These are phyloP conservation scores for Erysiphe pulchra DNA, from an alignment of 2,329 filamentous ascomycete species.

Conservation along the genomic window DNA sequence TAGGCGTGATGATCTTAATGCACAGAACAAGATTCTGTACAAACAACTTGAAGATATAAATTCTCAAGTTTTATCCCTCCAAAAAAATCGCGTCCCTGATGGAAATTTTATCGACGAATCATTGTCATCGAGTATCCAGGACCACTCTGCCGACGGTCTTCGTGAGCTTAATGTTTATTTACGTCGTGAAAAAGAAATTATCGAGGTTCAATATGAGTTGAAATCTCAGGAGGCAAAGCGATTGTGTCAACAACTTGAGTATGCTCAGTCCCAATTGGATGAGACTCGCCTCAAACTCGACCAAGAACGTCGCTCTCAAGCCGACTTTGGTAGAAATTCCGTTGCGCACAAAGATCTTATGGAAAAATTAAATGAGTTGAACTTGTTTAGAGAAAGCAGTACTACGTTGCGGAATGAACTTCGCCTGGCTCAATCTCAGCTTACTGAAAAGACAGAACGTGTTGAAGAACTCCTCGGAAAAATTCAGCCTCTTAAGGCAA, in stretches of 20 bases:
- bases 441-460: constrained; percentile 48
- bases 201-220: constrained; percentile 86
- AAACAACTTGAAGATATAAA: constrained; percentile 68
- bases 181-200: constrained; percentile 86
- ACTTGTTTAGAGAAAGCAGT: constrained; percentile 85
- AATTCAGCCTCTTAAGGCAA: constrained; percentile 60
- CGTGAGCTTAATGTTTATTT: constrained; percentile 82
- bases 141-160: constrained; percentile 44
- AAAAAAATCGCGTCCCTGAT: constrained; percentile 40
- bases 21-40: constrained; percentile 78
- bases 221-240: constrained; percentile 72
- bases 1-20: constrained; percentile 58
- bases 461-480: constrained; percentile 49
- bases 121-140: constrained; percentile 19
- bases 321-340: constrained; percentile 45
- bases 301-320: constrained; percentile 56
- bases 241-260: constrained; percentile 70
- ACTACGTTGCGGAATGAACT: constrained; percentile 73
- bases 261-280: constrained; percentile 67
- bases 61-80: constrained; percentile 51
- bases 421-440: constrained; percentile 48
- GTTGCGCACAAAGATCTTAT: constrained; percentile 73
- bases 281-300: constrained; percentile 72
- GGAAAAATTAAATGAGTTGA: constrained; percentile 86
- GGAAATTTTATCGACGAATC: constrained; percentile 25